phyloP scores from a whole-genome alignment of 2,329 filamentous ascomycete genomes.

The Nemania sp. region DNA sequence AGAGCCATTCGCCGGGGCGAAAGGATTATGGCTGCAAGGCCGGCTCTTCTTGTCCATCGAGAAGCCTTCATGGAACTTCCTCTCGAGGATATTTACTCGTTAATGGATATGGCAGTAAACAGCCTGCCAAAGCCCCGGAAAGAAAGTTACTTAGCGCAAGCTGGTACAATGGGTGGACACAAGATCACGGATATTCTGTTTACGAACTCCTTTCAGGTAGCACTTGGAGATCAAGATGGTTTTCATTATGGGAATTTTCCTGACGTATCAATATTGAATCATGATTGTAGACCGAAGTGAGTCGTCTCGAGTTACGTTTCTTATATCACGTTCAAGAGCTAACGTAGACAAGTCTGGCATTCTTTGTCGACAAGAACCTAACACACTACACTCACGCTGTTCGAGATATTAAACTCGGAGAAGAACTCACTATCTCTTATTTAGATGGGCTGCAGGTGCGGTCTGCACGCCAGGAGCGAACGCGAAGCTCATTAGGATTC shows the following conservation, averaged over 20 bases:
- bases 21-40: conserved; percentile 42
- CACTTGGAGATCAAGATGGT: conserved; percentile 32
- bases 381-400: conserved; percentile 56
- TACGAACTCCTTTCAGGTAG: conserved; percentile 47
- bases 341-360: conserved; percentile 45
- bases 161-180: conserved; percentile 44
- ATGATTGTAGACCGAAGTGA: conserved; percentile 57
- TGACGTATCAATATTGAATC: conserved; percentile 55
- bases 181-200: conserved; percentile 45
- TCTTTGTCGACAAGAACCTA: conserved; percentile 52
- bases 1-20: conserved; percentile 42
- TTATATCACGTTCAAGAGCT: neutral
- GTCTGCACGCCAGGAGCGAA: conserved; percentile 47
- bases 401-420: conserved; percentile 49
- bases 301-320: conserved; percentile 2
- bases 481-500: conserved; percentile 55
- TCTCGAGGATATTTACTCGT: conserved; percentile 35
- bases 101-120: conserved; percentile 43
- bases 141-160: conserved; percentile 41
- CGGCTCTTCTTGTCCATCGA: conserved; percentile 44
- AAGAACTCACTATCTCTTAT: conserved; percentile 59
- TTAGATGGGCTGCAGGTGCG: conserved; percentile 53
- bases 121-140: conserved; percentile 37
- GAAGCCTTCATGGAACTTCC: conserved; percentile 40
- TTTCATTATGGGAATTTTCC: conserved; percentile 51